phyloP scores from a whole-genome alignment of 495 filamentous ascomycete genomes.

The Penicillium soppii region DNA sequence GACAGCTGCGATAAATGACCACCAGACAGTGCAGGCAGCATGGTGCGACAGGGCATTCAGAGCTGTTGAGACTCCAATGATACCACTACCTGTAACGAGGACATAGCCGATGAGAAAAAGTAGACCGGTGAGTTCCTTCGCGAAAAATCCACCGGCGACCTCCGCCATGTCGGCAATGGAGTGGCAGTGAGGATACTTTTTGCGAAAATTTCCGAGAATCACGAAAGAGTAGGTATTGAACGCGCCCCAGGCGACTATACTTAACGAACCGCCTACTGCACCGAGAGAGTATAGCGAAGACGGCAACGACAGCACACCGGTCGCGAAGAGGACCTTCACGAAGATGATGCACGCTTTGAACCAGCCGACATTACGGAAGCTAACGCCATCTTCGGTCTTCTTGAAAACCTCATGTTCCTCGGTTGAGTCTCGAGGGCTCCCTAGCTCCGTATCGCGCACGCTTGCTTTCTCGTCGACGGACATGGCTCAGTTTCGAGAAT shows the following conservation, averaged over 20 bases:
- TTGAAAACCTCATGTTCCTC: slow-evolving; percentile 51
- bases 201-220: slow-evolving; percentile 33
- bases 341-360: slow-evolving; percentile 52
- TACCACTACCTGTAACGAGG: slow-evolving; percentile 44
- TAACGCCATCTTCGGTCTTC: slow-evolving; percentile 43
- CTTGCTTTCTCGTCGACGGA: not conserved
- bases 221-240: slow-evolving; percentile 52
- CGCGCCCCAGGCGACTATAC: slow-evolving; percentile 56
- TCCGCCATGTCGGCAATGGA: slow-evolving; percentile 67
- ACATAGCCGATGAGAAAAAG: slow-evolving; percentile 48
- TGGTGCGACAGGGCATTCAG: slow-evolving; percentile 52
- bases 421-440: slow-evolving; percentile 5
- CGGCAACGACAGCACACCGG: slow-evolving; percentile 61
- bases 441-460: not conserved
- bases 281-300: slow-evolving; percentile 58
- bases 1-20: slow-evolving; percentile 50
- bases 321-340: slow-evolving; percentile 52
- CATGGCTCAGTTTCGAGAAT: too few relatives aligned
- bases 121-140: slow-evolving; percentile 36
- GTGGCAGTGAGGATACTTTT: slow-evolving; percentile 35
- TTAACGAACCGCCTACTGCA: slow-evolving; percentile 55
- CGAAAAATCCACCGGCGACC: slow-evolving; percentile 58
- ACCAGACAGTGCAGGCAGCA: slow-evolving; percentile 48
- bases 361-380: slow-evolving; percentile 57
- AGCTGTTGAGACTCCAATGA: slow-evolving; percentile 47